phyloP scores from a whole-genome alignment of 345 rosid genomes.

The Boechera retrofracta region DNA sequence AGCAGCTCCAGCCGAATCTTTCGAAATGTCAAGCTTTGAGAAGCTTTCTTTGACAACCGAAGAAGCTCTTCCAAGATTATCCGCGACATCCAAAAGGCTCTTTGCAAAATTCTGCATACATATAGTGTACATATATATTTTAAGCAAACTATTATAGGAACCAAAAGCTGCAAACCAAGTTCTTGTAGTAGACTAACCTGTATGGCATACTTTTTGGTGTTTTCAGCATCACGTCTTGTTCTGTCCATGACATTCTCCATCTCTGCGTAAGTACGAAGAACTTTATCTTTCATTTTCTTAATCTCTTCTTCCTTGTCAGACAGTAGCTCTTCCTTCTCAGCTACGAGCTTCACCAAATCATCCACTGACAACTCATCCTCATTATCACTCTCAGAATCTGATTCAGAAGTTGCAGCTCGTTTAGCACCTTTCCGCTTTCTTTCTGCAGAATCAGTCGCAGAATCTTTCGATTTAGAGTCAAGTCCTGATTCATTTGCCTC shows the following conservation, averaged over 20 bases:
- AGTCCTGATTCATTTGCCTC: constrained; percentile 58
- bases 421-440: constrained; percentile 53
- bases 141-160: neutral
- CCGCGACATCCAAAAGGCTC: constrained; percentile 84
- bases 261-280: constrained; percentile 79
- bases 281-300: constrained; percentile 74
- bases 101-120: constrained; percentile 74
- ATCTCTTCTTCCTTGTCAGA: constrained; percentile 65
- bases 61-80: constrained; percentile 95
- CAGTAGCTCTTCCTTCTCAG: constrained; percentile 79
- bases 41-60: constrained; percentile 81
- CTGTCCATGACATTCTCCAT: constrained; percentile 94
- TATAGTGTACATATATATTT: neutral
- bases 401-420: constrained; percentile 63
- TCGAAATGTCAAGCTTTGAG: constrained; percentile 67
- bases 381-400: constrained; percentile 67
- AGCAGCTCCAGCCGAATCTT: constrained; percentile 60
- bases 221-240: constrained; percentile 91
- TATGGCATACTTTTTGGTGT: constrained; percentile 81
- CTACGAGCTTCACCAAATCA: constrained; percentile 72
- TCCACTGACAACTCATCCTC: constrained; percentile 66
- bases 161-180: neutral
- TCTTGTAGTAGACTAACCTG: constrained; percentile 58
- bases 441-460: constrained; percentile 43
- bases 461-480: constrained; percentile 51